Evolutionary conservation across 768 basidiomycete genomes (phyloP), one percentile per base, ranked within the genome.

Genomic region (Boletus coccyginus): DNA sequence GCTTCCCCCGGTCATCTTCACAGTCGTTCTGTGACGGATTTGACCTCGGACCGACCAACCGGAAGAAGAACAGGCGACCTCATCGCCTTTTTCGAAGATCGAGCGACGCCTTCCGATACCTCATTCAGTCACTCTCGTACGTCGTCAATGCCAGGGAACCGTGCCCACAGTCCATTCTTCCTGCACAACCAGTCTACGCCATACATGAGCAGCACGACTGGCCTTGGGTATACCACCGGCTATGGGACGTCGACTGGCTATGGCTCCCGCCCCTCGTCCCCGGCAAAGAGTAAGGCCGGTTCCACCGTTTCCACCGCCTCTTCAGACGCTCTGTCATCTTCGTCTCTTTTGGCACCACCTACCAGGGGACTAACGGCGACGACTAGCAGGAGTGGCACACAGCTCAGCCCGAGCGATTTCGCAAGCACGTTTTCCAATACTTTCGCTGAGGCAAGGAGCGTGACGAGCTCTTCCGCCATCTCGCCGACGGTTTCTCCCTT

Each of bases 71-170:
- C 88, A 0, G 86, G 78, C 14, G 85, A 88, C 52, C 79, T 92
- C 47, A 87, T 88, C 39, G 88, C 90, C 0, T 82, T 86, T 31
- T 92, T 91, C 56, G 90, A 86, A 58, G 78, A 81, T 56, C 77
- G 75, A 54, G 74, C 80, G 17, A 71, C 72, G 32, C 76, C 76
- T 21, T 72, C 75, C 3, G 66, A 74, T 2, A 56, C 56, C 6
- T 62, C 70, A 16, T 72, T 67, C 24, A 68, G 76, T n/a, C 86
- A 87, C 62, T 69, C 78, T 8, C 78, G 88, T 33, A 74, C 79
- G 0, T 66, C 81, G 0, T 88, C 88, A 5, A 72, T 77, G 39
- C 82, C 82, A 2, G 76, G 74, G 4, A 60, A 65, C 51, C 73
- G 59, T 19, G 41, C 69, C 71, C 39, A 65, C 19, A 73, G 66